Evolutionary conservation across 1,139 yeast genomes (phyloP), one percentile per base, ranked within the genome.

Genomic region (Pichia sp.): DNA sequence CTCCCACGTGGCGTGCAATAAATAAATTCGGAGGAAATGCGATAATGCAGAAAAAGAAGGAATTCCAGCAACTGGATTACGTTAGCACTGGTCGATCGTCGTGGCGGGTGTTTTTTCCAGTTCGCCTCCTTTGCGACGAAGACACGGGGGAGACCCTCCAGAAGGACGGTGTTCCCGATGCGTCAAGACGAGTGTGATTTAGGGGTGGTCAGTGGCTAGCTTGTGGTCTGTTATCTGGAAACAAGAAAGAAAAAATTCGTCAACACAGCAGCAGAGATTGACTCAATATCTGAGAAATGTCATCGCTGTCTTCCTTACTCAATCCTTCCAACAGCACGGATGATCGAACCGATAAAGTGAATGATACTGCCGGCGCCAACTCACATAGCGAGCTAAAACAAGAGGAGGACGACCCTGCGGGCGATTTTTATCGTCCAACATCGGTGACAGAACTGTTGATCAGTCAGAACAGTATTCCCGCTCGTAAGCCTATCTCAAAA

Each of bases 381-480:
- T 25, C 9, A 13, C 12, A 23, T 4, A 10, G 16, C 12, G n/a
- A n/a, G 36, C 31, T 22, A 26, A 13, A 42, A 18, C 45, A 42
- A n/a, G 22, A 25, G 22, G 13, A 28, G 19, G 21, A 18, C 6
- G 23, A 42, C 10, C 5, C 25, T 18, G 4, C 41, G 36, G 23
- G 28, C n/a, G 26, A n/a, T 3, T 43, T 28, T 16, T n/a, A 39
- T 3, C 37, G 16, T 6, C 54, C 56, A 42, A 51, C 49, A 9
- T 54, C 56, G 1, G 49, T 54, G 6, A 41, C 55, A n/a, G 55
- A 51, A 30, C 44, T 54, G 9, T 25, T 54, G 13, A 47, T 49
- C 9, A 44, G 30, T 21, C 47, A 48, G n/a, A 12, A 12, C 25
- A 36, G 21, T n/a, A 19, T 21, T 12, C 16, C 36, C 5, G 25